Evolutionary conservation across 345 rosid genomes (phyloP).

Genomic region (Lepidium africanum): DNA sequence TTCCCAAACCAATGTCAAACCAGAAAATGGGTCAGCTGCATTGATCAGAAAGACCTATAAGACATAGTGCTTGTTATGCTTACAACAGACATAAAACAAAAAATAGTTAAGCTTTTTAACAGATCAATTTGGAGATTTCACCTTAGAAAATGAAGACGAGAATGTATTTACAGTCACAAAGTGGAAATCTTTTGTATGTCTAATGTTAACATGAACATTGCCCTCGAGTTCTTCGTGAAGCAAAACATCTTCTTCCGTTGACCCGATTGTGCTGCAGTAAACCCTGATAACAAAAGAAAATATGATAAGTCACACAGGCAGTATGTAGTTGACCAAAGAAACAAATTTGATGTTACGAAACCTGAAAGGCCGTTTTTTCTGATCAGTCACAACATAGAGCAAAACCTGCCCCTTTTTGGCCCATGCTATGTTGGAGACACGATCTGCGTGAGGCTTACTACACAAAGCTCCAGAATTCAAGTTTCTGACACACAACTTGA

Average conservation of each 20-base stretch:
- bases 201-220: slow-evolving; percentile 53
- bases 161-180: slow-evolving; percentile 65
- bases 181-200: slow-evolving; percentile 78
- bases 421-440: slow-evolving; percentile 87
- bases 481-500: slow-evolving; percentile 71
- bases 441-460: slow-evolving; percentile 79
- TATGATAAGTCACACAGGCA: not conserved
- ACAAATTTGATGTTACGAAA: slow-evolving; percentile 15
- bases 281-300: slow-evolving; percentile 33
- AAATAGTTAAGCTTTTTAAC: not conserved
- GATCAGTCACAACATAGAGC: slow-evolving; percentile 84
- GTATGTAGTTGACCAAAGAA: not conserved
- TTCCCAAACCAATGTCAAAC: slow-evolving; percentile 76
- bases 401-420: slow-evolving; percentile 77
- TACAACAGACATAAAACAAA: not conserved
- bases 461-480: slow-evolving; percentile 87
- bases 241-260: slow-evolving; percentile 81
- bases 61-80: slow-evolving; percentile 32
- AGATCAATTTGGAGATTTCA: slow-evolving; percentile 20
- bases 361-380: slow-evolving; percentile 78
- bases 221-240: slow-evolving; percentile 70
- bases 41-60: slow-evolving; percentile 84
- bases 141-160: slow-evolving; percentile 76
- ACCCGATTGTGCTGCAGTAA: slow-evolving; percentile 82
- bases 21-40: slow-evolving; percentile 86